Evolutionary conservation across 192 early-diverging fungal species (phyloP).

Genomic region (Backusella morwellensis): DNA sequence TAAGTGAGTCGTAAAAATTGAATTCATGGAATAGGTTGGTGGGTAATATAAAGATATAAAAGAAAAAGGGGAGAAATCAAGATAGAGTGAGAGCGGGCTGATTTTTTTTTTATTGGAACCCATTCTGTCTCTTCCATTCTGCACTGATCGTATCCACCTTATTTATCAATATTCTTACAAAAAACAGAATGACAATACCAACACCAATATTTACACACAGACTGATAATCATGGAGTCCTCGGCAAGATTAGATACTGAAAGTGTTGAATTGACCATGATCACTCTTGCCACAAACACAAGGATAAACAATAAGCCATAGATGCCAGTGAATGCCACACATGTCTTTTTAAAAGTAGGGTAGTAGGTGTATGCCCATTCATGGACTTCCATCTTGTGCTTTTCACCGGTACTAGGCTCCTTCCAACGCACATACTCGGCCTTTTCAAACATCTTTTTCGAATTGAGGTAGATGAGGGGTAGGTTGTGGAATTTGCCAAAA

Average conservation of each 20-base stretch:
- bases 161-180: not conserved
- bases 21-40: not conserved
- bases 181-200: not conserved
- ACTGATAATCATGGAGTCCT: not conserved
- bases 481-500: not conserved
- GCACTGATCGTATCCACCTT: not conserved
- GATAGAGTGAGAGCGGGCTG: no score
- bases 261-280: not conserved
- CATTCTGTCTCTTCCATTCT: not conserved
- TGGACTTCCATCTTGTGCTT: not conserved
- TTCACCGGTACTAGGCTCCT: not conserved
- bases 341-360: not conserved
- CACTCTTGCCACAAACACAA: not conserved
- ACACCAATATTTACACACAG: not conserved
- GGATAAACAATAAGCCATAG: not conserved
- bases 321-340: not conserved
- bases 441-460: not conserved
- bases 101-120: not conserved
- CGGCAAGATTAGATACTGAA: not conserved
- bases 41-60: not conserved
- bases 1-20: not conserved
- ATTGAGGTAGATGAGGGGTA: not conserved
- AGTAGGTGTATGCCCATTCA: not conserved
- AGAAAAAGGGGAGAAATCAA: not conserved
- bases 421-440: not conserved